These are phyloP conservation scores for Calonectria naviculata DNA, from an alignment of 2,329 filamentous ascomycete species.

Conservation along the genomic window DNA sequence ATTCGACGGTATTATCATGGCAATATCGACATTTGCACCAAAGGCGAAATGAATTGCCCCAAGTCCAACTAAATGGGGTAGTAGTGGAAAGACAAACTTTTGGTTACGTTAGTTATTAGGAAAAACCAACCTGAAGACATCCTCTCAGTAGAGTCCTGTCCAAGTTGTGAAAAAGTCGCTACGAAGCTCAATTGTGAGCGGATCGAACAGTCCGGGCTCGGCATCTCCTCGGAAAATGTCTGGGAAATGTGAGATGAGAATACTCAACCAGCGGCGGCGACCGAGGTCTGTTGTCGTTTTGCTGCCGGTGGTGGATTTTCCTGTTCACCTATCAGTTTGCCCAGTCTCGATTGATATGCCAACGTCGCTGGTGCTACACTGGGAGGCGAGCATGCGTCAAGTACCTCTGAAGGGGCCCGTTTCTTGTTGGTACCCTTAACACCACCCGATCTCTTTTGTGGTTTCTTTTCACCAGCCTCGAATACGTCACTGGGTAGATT, in stretches of 20 bases:
- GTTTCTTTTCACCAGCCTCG: conserved; percentile 79
- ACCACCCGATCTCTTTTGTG: conserved; percentile 64
- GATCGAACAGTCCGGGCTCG: conserved; percentile 19
- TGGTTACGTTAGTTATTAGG: conserved; percentile 33
- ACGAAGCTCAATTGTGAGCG: conserved; percentile 17
- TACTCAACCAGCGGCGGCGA: conserved; percentile 52
- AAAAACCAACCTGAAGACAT: conserved; percentile 19
- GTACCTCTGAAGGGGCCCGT: conserved; percentile 60
- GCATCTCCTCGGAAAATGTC: conserved; percentile 21
- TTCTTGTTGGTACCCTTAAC: conserved; percentile 59
- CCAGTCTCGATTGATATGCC: conserved; percentile 15
- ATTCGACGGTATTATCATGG: not conserved
- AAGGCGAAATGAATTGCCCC: not conserved
- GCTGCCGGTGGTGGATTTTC: conserved; percentile 52
- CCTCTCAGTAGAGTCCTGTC: conserved; percentile 25
- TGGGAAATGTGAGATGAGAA: conserved; percentile 18
- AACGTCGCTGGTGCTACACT: conserved; percentile 20
- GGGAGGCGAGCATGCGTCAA: conserved; percentile 32
- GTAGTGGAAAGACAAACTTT: conserved; percentile 24
- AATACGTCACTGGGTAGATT: conserved; percentile 93
- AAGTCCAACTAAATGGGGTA: not conserved
- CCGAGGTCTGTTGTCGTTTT: conserved; percentile 55
- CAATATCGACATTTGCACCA: not conserved
- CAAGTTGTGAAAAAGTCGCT: conserved; percentile 19
- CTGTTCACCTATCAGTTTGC: conserved; percentile 44